Base-by-base conservation (phyloP, 768 basidiomycete genomes). In the Rhizopogon rudus region DNA sequence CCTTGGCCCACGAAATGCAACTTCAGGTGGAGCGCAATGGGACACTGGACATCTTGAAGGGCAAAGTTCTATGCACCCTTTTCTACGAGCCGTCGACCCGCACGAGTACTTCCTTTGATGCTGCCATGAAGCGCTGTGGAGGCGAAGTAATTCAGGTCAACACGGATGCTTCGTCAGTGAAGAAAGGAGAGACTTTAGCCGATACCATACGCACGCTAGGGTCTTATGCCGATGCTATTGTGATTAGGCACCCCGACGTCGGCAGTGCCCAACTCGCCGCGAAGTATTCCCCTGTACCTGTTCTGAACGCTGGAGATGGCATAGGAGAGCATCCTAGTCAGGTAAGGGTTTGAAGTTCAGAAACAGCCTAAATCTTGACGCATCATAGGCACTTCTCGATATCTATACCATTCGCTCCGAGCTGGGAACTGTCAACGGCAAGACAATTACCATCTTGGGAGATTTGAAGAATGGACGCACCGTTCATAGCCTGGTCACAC, bases 11-110 rank as follows among this genome's bases (percentile, higher is more conserved):
- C 61, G 97, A 99, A 73, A 95, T 99, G 94, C 88, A 92, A 49
- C 80, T 93, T 39, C 94, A 94, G 65, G 94, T 98, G 13, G 97
- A 99, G 71, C 83, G 94, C 31, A 88, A 85, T 63, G 93, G 94
- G 2, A 80, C 82, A 1, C 77, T 98, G 54, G 93, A 98, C 61
- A 83, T 97, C 55, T 78, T 98, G 44, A 90, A 87, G 60, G 96
- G 96, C 39, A 91, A 88, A 57, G 87, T 99, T 1, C 80, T 99
- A 6, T 93, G 88, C 67, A 94, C 86, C 20, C 68, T 95, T 39
- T 99, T 99, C 79, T 99, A 93, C 69, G 97, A 99, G 69, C 91
- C 96, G 1, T 97, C 94, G 3, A 99, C 97, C 3, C 81, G 97
- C 35, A 99, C 97, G 3, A 93, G 91, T 58, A 81, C 89, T 4